Percentiles rank a stretch among this genome's conserved stretches.
phyloP scores from a whole-genome alignment of 345 rosid genomes.

The Raphanus sativus region DNA sequence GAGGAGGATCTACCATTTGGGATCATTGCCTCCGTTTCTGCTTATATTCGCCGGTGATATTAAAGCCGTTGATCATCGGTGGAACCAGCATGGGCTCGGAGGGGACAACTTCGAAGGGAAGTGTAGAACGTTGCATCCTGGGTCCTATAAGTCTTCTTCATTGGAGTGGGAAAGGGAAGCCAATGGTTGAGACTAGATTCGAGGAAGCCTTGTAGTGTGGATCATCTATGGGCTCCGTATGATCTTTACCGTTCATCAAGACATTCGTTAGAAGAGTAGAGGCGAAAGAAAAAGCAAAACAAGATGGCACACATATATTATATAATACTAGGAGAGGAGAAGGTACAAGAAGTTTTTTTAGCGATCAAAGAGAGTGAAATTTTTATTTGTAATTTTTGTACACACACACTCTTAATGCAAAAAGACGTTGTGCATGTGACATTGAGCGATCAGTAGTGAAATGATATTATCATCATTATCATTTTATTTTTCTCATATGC shows the following conservation, averaged over 20 bases:
- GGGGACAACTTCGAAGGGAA: slow-evolving; percentile 64
- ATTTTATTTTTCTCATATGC: not conserved
- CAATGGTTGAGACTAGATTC: slow-evolving; percentile 65
- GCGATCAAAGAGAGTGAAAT: slow-evolving; percentile 21
- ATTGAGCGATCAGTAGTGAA: slow-evolving; percentile 6
- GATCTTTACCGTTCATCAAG: slow-evolving; percentile 62
- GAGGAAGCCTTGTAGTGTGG: slow-evolving; percentile 59
- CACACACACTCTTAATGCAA: not conserved
- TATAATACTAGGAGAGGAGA: slow-evolving; percentile 30
- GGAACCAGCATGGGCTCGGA: slow-evolving; percentile 77
- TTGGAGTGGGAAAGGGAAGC: slow-evolving; percentile 78
- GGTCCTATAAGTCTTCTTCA: slow-evolving; percentile 66
- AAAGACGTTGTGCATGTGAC: not conserved
- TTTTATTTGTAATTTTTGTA: slow-evolving; percentile 10
- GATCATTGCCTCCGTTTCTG: slow-evolving; percentile 65
- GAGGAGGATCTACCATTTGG: slow-evolving; percentile 61
- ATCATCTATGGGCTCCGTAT: slow-evolving; percentile 71
- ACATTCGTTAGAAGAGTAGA: slow-evolving; percentile 50
- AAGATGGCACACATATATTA: slow-evolving; percentile 11
- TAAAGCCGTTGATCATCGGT: slow-evolving; percentile 60
- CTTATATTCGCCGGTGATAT: slow-evolving; percentile 64
- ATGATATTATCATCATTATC: slow-evolving; percentile 20
- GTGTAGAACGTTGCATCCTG: slow-evolving; percentile 67
- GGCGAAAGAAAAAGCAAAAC: not conserved
- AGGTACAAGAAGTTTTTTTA: slow-evolving; percentile 22